Percentiles rank a stretch among this genome's conserved stretches.
Evolutionary conservation across 2,329 filamentous ascomycete species (phyloP).

Genomic region (Aspergillus amoenus): DNA sequence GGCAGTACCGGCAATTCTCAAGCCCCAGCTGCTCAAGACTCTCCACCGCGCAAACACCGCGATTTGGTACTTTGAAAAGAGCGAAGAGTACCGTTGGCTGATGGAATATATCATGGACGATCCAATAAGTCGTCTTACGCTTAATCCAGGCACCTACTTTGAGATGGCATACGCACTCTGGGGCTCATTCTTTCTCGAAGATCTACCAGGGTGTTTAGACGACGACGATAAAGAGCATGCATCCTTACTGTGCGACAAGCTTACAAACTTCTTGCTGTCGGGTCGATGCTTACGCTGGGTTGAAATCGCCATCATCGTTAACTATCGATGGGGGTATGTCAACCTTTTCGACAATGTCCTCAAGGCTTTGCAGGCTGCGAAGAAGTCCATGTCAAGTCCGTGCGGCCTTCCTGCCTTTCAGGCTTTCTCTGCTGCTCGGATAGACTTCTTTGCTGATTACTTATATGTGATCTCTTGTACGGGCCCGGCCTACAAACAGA

Average conservation of each 20-base stretch:
- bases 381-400: too few species aligned
- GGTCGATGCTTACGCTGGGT: not conserved
- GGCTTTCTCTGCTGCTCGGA: too few species aligned
- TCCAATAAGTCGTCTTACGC: not conserved
- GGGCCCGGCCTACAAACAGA: too few species aligned
- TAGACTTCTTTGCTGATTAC: too few species aligned
- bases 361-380: too few species aligned
- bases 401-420: too few species aligned
- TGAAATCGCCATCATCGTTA: not conserved
- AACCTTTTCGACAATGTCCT: not conserved
- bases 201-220: not conserved
- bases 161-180: constrained; percentile 2
- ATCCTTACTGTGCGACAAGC: not conserved
- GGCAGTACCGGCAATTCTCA: not conserved
- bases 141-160: not conserved
- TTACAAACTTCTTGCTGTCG: not conserved
- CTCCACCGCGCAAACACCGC: constrained; percentile 1
- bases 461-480: too few species aligned
- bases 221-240: not conserved
- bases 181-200: not conserved
- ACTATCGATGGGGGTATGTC: not conserved
- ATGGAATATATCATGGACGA: not conserved
- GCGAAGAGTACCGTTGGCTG: not conserved
- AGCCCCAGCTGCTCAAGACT: not conserved
- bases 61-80: not conserved